Conservation (phyloP, 306 rosid genomes). For the Lathyrus sativus region DNA sequence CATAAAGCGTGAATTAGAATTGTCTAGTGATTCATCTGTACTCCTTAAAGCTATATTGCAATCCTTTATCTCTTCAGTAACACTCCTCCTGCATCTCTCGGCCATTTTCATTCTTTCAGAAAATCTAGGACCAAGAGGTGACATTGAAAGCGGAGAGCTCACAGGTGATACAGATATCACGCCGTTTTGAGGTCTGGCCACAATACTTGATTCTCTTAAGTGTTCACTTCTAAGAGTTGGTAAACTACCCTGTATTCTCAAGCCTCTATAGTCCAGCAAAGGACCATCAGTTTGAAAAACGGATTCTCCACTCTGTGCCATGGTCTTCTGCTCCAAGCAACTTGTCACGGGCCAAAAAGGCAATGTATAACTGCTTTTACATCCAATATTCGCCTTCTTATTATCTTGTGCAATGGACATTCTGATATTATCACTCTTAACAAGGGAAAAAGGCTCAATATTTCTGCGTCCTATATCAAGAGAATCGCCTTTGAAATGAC, state of each 20-base stretch:
- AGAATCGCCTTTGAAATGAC: conserved; percentile 65
- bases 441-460: conserved; percentile 34
- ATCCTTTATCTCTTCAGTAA: conserved; percentile 46
- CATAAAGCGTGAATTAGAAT: conserved; percentile 45
- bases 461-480: conserved; percentile 68
- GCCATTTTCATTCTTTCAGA: conserved; percentile 66
- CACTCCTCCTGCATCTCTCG: conserved; percentile 47
- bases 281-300: conserved; percentile 57
- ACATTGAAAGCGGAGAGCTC: conserved; percentile 66
- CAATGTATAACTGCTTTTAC: conserved; percentile 45
- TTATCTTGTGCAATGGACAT: conserved; percentile 53
- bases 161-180: conserved; percentile 47
- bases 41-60: conserved; percentile 43
- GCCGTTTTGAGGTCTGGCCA: conserved; percentile 44
- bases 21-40: conserved; percentile 46
- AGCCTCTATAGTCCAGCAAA: conserved; percentile 49
- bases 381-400: conserved; percentile 91
- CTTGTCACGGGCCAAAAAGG: conserved; percentile 57
- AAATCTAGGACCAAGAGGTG: conserved; percentile 89
- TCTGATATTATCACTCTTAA: conserved; percentile 43
- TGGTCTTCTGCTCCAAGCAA: conserved; percentile 54
- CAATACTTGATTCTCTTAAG: conserved; percentile 43
- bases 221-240: conserved; percentile 47
- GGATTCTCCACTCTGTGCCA: conserved; percentile 37
- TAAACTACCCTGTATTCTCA: conserved; percentile 39